Base-by-base conservation (phyloP, 305 asterid species). In the Rubia balearica region DNA sequence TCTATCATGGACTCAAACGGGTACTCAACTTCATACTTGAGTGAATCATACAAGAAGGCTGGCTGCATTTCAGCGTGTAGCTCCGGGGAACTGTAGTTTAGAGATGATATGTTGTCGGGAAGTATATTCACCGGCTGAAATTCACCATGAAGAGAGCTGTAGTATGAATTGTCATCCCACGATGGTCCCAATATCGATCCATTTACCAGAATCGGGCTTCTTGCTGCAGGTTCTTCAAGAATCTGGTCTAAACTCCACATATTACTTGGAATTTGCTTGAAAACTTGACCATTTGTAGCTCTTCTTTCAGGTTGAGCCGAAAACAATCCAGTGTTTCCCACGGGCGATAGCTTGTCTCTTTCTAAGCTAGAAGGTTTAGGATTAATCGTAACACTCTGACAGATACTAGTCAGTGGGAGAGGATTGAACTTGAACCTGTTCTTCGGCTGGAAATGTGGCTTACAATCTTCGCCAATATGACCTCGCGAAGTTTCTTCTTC, bases 1-100 rank as follows among this genome's bases (percentile, higher is more conserved):
- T 81, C 90, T 70, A 86, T 83, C 59, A 86, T 90, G 1, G 83
- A 41, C 60, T 90, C 97, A 51, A 61, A 74, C 9, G 82, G 82
- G 71, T 81, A 79, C 82, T 84, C 93, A 0, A 65, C 69, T 71
- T 87, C 91, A 49, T 83, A 81, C 85, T 64, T 88, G 70, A 81
- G 70, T 10, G 85, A 48, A 71, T 83, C 96, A 70, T 78, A 83
- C 78, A 86, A 72, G 80, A 77, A 79, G 11, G 85, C 78, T 3
- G 85, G 81, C 40, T 36, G 40, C 60, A 77, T 78, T 27, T 85
- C 96, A 60, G 80, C 40, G 45, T 83, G 42, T 76, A 80, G 77
- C 68, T 80, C 89, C 51, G 85, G 81, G 57, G 76, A 74, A 73
- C 36, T 56, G 81, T 41, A 81, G 51, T 74, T 77, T 13, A 83